phyloP scores from a whole-genome alignment of 2,329 filamentous ascomycete species.

The Trichophyton verrucosum region DNA sequence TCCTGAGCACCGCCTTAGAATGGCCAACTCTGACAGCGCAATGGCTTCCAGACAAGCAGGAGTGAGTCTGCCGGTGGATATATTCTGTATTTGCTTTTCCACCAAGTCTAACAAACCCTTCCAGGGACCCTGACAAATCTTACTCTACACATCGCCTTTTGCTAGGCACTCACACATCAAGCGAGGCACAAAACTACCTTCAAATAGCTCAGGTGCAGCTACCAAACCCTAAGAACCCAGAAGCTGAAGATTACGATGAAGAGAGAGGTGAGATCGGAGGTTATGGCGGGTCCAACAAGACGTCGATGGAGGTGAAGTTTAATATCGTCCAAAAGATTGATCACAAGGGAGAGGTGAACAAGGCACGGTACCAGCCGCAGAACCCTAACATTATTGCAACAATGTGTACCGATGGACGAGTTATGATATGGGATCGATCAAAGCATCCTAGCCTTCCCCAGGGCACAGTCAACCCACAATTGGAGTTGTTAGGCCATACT shows the following conservation, averaged over 20 bases:
- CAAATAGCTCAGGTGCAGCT: constrained; percentile 92
- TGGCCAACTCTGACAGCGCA: constrained; percentile 97
- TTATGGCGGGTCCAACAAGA: constrained; percentile 59
- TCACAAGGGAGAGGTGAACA: constrained; percentile 95
- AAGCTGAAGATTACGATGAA: constrained; percentile 78
- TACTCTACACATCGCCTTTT: constrained; percentile 79
- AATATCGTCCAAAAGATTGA: constrained; percentile 91
- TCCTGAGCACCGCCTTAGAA: constrained; percentile 84
- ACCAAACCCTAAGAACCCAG: constrained; percentile 58
- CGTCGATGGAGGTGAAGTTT: constrained; percentile 63
- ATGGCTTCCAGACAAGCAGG: constrained; percentile 93
- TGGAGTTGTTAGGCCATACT: constrained; percentile 73
- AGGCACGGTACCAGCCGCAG: constrained; percentile 93
- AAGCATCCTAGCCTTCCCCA: constrained; percentile 75
- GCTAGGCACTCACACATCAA: constrained; percentile 88
- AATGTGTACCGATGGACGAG: constrained; percentile 72
- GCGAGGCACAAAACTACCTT: constrained; percentile 74
- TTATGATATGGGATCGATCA: constrained; percentile 89
- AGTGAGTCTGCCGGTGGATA: constrained; percentile 33
- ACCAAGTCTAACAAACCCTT: constrained; percentile 7
- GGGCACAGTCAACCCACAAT: constrained; percentile 64
- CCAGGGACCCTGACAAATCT: constrained; percentile 65
- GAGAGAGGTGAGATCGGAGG: constrained; percentile 87
- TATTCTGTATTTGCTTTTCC: neutral
- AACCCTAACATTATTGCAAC: constrained; percentile 96